Base-by-base conservation (phyloP, 2,329 filamentous ascomycete genomes). In the Escovopsis sp. region DNA sequence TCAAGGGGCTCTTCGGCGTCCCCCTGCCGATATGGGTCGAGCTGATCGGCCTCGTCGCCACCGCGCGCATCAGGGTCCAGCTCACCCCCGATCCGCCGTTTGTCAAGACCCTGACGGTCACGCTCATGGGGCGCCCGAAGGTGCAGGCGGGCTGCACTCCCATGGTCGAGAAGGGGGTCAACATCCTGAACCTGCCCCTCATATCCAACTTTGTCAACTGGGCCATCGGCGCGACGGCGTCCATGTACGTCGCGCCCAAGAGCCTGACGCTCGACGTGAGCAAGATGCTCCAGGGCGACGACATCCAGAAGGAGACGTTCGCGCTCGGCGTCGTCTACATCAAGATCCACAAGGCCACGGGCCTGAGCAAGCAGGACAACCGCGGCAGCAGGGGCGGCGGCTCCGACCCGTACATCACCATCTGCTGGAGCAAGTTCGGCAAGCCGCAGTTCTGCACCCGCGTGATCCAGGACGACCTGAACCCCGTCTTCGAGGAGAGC, bases 161-260 rank as follows among this genome's bases (percentile, higher is more conserved):
- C 0, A 91, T 96, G 81, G 61, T 95, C n/a, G 78, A 91, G 57
- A 81, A 78, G 49, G 89, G 87, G 2, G 79, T 93, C 46, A 96
- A 96, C 51, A 78, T 96, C 37, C 67, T 96, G 24, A 94, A 96
- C 51, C 66, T 96, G 9, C 89, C 89, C 0, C 61, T 96, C 32
- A 95, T 96, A 52, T 93, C 85, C 12, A 93, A 93, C 53, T 96
- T 98, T 56, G 89, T 95, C 60, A 94, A 95, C 61, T 94, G 88
- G 64, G 86, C 89, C 5, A 94, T 96, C 51, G 79, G 79, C 32
- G 79, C 91, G 0, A 86, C 88, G 0, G 82, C 83, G 3, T 83
- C 79, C 55, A 82, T 94, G 74, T 95, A 95, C 48, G 87, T 95
- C 24, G 89, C 89, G 2, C 89, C 89, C 8, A 95, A 95, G 62